phyloP scores from a whole-genome alignment of 352 stramenopile species.

The Pythium monospermum region DNA sequence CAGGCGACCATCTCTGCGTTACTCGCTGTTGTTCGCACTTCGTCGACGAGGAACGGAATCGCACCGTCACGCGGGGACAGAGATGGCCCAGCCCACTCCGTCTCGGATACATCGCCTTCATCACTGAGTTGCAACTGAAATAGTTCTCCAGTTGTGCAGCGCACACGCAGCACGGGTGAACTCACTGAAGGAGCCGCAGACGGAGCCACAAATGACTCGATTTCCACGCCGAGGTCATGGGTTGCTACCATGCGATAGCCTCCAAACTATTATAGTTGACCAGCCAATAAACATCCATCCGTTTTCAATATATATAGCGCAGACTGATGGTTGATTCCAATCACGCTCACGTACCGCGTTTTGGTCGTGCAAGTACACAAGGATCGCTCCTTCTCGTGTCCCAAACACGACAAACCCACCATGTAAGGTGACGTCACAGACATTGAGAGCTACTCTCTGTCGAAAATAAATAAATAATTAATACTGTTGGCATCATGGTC shows the following conservation, averaged over 20 bases:
- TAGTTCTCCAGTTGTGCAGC: constrained; percentile 49
- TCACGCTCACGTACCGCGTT: constrained; percentile 20
- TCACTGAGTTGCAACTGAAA: constrained; percentile 32
- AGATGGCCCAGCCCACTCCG: constrained; percentile 29
- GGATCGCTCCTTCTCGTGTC: constrained; percentile 57
- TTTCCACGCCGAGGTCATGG: constrained; percentile 51
- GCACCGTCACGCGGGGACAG: constrained; percentile 27
- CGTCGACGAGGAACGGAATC: constrained; percentile 34
- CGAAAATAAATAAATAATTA: too few relatives aligned
- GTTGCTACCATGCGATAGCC: constrained; percentile 47
- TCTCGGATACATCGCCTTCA: constrained; percentile 22
- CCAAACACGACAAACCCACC: constrained; percentile 54
- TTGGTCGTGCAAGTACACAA: constrained; percentile 37
- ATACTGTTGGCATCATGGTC: too few relatives aligned
- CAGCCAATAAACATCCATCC: too few relatives aligned
- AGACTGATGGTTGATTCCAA: not conserved
- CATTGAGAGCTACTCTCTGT: constrained; percentile 48
- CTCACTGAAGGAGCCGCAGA: constrained; percentile 6
- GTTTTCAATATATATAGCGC: not conserved
- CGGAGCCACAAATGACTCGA: constrained; percentile 48
- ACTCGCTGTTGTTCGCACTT: constrained; percentile 21
- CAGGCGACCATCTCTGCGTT: constrained; percentile 12
- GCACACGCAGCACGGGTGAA: constrained; percentile 29
- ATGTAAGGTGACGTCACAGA: constrained; percentile 49
- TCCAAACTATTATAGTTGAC: constrained; percentile 22